A percentile compares a stretch with the other conserved stretches of the same genome.
These are phyloP conservation scores for Phytophthora litchii DNA, from an alignment of 352 stramenopile genomes.

Conservation along the genomic window DNA sequence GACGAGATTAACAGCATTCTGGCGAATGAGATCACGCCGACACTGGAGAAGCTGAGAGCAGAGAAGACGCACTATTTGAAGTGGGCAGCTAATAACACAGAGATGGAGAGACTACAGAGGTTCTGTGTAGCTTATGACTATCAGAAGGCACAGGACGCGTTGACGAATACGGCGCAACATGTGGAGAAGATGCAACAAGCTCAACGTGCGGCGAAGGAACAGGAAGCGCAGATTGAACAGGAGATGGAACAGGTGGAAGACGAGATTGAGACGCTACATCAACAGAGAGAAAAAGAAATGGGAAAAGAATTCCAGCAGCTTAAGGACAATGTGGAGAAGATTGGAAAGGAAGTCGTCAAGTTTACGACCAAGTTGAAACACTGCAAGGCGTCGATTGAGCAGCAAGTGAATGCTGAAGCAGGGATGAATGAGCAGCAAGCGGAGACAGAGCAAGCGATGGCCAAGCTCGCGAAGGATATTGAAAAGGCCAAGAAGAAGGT, in stretches of 20 bases:
- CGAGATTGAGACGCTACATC: conserved; percentile 84
- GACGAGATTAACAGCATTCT: conserved; percentile 99
- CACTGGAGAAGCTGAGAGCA: conserved; percentile 96
- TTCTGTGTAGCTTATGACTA: conserved; percentile 98
- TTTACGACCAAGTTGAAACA: conserved; percentile 85
- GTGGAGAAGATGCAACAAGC: conserved; percentile 90
- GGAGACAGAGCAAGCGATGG: conserved; percentile 80
- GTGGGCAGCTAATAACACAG: conserved; percentile 98
- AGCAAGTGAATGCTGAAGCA: conserved; percentile 64
- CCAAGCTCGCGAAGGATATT: conserved; percentile 87
- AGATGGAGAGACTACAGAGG: conserved; percentile 97
- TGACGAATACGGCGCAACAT: conserved; percentile 88
- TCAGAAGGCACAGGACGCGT: conserved; percentile 85
- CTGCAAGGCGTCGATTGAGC: conserved; percentile 70
- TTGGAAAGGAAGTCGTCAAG: conserved; percentile 86
- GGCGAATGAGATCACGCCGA: conserved; percentile 99
- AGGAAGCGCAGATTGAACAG: conserved; percentile 57
- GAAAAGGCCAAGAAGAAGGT: conserved; percentile 71
- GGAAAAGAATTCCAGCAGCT: conserved; percentile 83
- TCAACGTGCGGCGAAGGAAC: conserved; percentile 69
- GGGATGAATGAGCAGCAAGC: conserved; percentile 71
- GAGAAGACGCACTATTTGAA: conserved; percentile 99
- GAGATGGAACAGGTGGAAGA: conserved; percentile 84
- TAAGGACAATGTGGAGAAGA: conserved; percentile 79
- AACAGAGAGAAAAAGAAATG: conserved; percentile 83